Evolutionary conservation across 139 green algal genomes (phyloP).

Genomic region (Chlamydomonas sphaeroides): DNA sequence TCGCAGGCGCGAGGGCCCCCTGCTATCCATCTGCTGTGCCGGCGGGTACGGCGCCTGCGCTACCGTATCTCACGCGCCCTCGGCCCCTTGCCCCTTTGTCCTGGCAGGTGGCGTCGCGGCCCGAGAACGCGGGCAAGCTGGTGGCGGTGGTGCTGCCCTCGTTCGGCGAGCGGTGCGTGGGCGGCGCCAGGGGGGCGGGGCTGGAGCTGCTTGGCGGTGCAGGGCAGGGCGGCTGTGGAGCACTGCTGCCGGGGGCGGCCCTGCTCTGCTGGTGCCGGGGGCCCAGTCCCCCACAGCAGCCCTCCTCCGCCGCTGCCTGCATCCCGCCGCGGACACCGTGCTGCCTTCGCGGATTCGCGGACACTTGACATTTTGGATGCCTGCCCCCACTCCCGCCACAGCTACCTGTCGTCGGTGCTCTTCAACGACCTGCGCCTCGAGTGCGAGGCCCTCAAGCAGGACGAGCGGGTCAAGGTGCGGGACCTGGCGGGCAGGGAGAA

Average conservation of each 20-base stretch:
- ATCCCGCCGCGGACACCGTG: too few species aligned
- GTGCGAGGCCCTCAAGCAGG: slow-evolving; percentile 72
- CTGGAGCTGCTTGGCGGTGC: too few species aligned
- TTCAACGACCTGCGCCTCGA: slow-evolving; percentile 66
- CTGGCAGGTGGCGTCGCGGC: slow-evolving; percentile 53
- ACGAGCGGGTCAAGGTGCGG: slow-evolving; percentile 74
- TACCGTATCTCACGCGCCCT: background rate
- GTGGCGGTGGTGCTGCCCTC: slow-evolving; percentile 76
- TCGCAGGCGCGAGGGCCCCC: too few species aligned
- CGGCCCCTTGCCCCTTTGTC: background rate
- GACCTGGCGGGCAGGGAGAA: slow-evolving; percentile 75
- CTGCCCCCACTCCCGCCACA: background rate
- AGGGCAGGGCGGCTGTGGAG: too few species aligned
- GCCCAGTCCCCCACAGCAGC: too few species aligned
- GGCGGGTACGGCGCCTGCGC: too few species aligned
- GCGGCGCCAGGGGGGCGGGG: too few species aligned
- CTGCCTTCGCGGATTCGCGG: background rate
- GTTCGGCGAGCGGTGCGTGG: slow-evolving; percentile 60
- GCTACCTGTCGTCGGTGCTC: slow-evolving; percentile 79
- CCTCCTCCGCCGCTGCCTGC: too few species aligned
- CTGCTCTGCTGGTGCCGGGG: too few species aligned
- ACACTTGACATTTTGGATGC: too few species aligned
- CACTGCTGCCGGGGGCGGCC: too few species aligned
- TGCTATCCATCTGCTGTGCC: too few species aligned
- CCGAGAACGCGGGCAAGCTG: slow-evolving; percentile 82